These are phyloP conservation scores for Rhodofomes roseus DNA, from an alignment of 1,284 basidiomycete species.

Conservation along the genomic window DNA sequence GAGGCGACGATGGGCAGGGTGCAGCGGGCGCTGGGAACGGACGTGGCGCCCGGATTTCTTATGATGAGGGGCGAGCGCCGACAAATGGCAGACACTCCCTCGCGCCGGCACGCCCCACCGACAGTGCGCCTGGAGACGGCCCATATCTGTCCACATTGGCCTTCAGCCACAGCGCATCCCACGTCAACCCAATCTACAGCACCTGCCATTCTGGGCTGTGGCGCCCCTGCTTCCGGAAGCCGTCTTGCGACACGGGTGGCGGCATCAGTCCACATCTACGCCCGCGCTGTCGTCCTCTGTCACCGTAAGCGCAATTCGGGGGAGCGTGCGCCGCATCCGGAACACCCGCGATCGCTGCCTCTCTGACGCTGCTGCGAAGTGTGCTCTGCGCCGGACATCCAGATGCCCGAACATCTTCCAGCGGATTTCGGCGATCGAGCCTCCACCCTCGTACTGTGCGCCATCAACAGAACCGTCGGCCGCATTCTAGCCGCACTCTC, in stretches of 20 bases:
- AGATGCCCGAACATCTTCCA: not conserved
- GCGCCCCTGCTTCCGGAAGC: not conserved
- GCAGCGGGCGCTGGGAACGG: not conserved
- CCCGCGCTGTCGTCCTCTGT: not conserved
- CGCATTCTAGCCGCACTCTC: not conserved
- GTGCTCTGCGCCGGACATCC: not conserved
- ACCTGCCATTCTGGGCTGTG: not conserved
- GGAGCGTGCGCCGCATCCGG: not conserved
- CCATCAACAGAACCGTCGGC: not conserved
- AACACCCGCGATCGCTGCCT: too few relatives aligned
- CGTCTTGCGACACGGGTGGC: not conserved
- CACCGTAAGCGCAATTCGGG: not conserved
- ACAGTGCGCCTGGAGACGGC: not conserved
- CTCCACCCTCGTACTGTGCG: not conserved
- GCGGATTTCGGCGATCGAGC: not conserved
- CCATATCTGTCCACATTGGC: not conserved
- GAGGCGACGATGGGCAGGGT: not conserved
- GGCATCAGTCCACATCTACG: not conserved
- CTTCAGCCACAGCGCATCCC: not conserved
- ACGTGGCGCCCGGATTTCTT: not conserved
- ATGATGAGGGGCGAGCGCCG: slow-evolving; percentile 1
- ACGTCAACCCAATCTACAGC: not conserved
- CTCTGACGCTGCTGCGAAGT: not conserved
- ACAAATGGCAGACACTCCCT: not conserved
- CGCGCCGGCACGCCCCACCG: not conserved